Evolutionary conservation across 176 grass and related monocot species (phyloP).

Genomic region (Oryza glaberrima): DNA sequence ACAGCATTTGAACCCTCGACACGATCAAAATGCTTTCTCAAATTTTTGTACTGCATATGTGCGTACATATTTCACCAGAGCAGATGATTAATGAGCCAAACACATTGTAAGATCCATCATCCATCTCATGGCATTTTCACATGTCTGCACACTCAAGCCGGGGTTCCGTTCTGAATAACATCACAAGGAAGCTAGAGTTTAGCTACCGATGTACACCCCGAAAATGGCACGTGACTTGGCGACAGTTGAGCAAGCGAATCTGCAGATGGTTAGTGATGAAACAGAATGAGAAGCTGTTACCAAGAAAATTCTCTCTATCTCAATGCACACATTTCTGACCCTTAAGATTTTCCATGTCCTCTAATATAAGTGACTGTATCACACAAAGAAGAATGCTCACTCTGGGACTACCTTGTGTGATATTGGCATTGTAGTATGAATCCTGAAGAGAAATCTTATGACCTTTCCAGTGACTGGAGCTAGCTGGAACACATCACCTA

Average conservation of each 20-base stretch:
- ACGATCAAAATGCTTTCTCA: not conserved
- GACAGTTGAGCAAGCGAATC: too few species aligned
- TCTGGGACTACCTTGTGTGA: too few species aligned
- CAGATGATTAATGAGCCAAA: not conserved
- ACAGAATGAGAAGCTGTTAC: not conserved
- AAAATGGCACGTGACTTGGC: too few species aligned
- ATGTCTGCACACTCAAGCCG: not conserved
- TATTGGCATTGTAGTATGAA: too few species aligned
- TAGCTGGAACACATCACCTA: not conserved
- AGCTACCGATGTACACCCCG: too few species aligned
- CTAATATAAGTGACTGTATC: too few species aligned
- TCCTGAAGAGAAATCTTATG: too few species aligned
- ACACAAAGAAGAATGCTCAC: too few species aligned
- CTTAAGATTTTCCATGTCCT: too few species aligned
- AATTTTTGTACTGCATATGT: not conserved
- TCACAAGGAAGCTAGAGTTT: not conserved
- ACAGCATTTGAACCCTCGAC: not conserved
- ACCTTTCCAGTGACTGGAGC: too few species aligned
- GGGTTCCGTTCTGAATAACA: not conserved
- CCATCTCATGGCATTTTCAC: not conserved
- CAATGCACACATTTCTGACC: not conserved
- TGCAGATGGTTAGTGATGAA: not conserved
- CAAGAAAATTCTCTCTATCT: not conserved
- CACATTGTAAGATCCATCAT: too few species aligned
- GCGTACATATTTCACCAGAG: not conserved